A percentile compares a stretch with the other conserved stretches of the same genome.
Conservation (phyloP, 768 basidiomycete species). For the Podaxis sp. region DNA sequence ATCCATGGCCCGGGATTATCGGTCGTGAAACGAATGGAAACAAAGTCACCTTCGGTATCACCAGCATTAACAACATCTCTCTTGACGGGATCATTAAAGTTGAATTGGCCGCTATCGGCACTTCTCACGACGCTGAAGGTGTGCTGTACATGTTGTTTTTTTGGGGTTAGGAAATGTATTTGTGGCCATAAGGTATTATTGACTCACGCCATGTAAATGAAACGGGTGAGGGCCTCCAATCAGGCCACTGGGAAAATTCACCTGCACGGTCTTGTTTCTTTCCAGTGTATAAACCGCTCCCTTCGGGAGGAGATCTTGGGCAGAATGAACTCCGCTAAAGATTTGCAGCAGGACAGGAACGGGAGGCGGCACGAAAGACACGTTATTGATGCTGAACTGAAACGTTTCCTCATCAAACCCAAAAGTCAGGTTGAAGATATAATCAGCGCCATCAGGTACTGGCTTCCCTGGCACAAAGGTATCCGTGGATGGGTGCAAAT, state of each 20-base stretch:
- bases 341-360: constrained; percentile 42
- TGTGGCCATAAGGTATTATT: neutral
- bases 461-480: constrained; percentile 27
- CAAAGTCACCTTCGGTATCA: constrained; percentile 36
- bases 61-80: constrained; percentile 51
- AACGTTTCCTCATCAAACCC: constrained; percentile 23
- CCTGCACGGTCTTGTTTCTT: constrained; percentile 46
- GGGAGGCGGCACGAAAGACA: constrained; percentile 27
- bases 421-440: constrained; percentile 23
- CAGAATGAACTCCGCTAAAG: constrained; percentile 33
- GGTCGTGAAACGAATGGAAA: constrained; percentile 58
- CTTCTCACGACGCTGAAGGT: constrained; percentile 44
- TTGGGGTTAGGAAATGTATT: neutral
- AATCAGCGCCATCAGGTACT: constrained; percentile 31
- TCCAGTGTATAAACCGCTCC: constrained; percentile 46
- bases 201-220: constrained; percentile 47
- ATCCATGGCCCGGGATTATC: constrained; percentile 70
- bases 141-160: constrained; percentile 22
- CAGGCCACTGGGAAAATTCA: constrained; percentile 36
- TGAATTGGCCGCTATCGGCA: constrained; percentile 32
- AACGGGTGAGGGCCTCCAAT: constrained; percentile 36
- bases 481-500: neutral
- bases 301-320: constrained; percentile 37
- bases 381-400: constrained; percentile 29
- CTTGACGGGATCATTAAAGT: constrained; percentile 51